phyloP scores from a whole-genome alignment of 257 asterid genomes.

The Salvia rosmarinus region DNA sequence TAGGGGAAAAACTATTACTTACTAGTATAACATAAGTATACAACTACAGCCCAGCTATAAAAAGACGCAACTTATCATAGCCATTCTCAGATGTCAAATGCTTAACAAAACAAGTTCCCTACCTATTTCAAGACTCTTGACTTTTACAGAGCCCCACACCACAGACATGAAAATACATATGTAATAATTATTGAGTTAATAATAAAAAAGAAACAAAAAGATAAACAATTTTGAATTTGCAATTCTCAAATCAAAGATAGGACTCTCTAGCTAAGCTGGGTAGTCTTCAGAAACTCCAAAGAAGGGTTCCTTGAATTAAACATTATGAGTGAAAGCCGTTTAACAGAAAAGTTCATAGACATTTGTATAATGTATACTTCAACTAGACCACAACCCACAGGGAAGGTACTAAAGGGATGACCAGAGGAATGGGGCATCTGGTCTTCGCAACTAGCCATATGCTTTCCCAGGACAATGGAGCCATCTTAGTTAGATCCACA shows the following conservation, averaged over 20 bases:
- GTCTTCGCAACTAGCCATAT: not conserved
- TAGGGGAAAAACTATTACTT: constrained; percentile 15
- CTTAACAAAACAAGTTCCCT: not conserved
- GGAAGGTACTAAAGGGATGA: not conserved
- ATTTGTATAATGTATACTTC: too few species aligned
- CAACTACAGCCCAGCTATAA: not conserved
- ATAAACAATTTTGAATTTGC: not conserved
- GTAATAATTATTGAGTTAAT: not conserved
- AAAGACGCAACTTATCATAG: not conserved
- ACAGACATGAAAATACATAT: not conserved
- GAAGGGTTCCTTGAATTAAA: constrained; percentile 6
- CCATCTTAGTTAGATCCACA: not conserved
- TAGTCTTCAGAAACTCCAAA: constrained; percentile 17
- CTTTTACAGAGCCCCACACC: constrained; percentile 11
- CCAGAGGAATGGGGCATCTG: not conserved
- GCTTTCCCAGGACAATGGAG: not conserved
- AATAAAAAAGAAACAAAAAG: constrained; percentile 6
- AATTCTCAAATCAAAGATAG: constrained; percentile 15
- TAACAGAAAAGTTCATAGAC: too few species aligned
- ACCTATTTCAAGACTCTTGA: constrained; percentile 20
- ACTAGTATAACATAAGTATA: not conserved
- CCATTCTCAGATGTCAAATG: not conserved
- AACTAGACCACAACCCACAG: not conserved
- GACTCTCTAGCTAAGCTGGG: constrained; percentile 17
- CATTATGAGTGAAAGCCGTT: not conserved